Percentiles rank a stretch among this genome's conserved stretches.
Conservation (phyloP, 2,329 filamentous ascomycete genomes). For the Xylariaceae sp. region DNA sequence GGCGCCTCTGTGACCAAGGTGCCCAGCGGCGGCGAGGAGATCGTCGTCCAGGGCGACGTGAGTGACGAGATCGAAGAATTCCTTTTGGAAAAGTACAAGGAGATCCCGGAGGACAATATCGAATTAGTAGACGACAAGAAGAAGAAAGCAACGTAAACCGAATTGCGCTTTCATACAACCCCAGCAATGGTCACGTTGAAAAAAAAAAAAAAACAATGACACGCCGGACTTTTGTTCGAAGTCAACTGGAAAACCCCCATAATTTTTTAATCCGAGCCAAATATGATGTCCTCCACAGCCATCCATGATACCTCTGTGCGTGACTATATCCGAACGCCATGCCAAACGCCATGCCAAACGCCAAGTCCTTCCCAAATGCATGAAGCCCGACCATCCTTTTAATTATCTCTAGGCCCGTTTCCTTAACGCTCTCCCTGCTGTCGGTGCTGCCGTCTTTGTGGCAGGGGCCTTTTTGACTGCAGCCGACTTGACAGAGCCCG, state of each 20-base stretch:
- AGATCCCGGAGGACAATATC: slow-evolving; percentile 91
- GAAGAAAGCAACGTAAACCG: slow-evolving; percentile 58
- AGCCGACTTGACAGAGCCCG: slow-evolving; percentile 47
- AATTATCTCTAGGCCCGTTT: slow-evolving; percentile 41
- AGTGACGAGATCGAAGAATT: slow-evolving; percentile 93
- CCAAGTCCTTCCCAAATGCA: slow-evolving; percentile 5
- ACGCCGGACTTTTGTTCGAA: slow-evolving; percentile 15
- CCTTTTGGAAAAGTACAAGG: slow-evolving; percentile 78
- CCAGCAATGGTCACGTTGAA: slow-evolving; percentile 9
- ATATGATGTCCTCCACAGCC: slow-evolving; percentile 7
- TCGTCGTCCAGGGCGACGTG: slow-evolving; percentile 95
- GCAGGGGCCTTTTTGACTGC: slow-evolving; percentile 45
- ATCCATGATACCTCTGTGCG: neutral
- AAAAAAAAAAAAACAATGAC: neutral
- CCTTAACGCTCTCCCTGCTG: slow-evolving; percentile 47
- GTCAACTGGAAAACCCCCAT: neutral
- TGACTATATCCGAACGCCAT: slow-evolving; percentile 14
- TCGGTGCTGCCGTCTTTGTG: slow-evolving; percentile 37
- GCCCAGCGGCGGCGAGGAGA: slow-evolving; percentile 82
- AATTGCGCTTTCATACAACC: neutral
- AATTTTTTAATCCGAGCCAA: too few species aligned
- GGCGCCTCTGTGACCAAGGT: slow-evolving; percentile 89
- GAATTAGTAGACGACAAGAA: slow-evolving; percentile 94
- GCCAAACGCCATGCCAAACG: slow-evolving; percentile 6
- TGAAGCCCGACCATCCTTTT: neutral